A percentile compares a stretch with the other conserved stretches of the same genome.
phyloP scores from a whole-genome alignment of 2,329 filamentous ascomycete species.

The Hysterium pulicare region DNA sequence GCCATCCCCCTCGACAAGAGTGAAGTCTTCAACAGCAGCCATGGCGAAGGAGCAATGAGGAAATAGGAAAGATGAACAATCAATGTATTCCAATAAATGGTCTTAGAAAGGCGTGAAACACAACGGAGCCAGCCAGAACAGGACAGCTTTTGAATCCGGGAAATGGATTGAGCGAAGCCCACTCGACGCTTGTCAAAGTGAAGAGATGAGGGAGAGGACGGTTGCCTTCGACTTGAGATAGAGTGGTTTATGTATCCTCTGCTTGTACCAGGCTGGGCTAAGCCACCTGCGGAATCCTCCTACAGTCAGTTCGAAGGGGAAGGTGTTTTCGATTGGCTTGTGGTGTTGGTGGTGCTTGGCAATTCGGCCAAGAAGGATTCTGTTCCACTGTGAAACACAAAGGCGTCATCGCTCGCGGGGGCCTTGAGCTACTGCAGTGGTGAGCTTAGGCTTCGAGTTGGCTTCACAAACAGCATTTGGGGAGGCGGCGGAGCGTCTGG shows the following conservation, averaged over 20 bases:
- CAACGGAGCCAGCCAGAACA: background rate
- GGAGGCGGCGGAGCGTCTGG: constrained; percentile 1
- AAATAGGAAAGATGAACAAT: too few species aligned
- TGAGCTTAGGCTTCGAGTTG: too few species aligned
- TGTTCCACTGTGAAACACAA: constrained; percentile 9
- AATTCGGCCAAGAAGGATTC: constrained; percentile 3
- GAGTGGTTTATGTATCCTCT: constrained; percentile 1
- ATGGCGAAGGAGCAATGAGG: too few species aligned
- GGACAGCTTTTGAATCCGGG: background rate
- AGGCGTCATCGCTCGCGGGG: constrained; percentile 5
- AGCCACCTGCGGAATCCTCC: background rate
- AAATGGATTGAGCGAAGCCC: background rate
- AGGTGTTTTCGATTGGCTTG: constrained; percentile 6
- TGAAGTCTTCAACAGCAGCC: constrained; percentile 29
- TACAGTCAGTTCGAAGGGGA: background rate
- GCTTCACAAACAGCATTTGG: constrained; percentile 3
- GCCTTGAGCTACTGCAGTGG: too few species aligned
- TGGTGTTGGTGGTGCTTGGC: background rate
- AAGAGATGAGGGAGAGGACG: background rate
- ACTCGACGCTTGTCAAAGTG: background rate
- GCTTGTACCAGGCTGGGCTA: background rate
- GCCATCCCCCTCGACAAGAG: constrained; percentile 23
- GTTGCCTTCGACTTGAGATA: background rate
- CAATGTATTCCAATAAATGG: too few species aligned
- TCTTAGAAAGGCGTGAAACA: background rate